phyloP scores from a whole-genome alignment of 2,329 filamentous ascomycete species.

The Cercospora sojina region DNA sequence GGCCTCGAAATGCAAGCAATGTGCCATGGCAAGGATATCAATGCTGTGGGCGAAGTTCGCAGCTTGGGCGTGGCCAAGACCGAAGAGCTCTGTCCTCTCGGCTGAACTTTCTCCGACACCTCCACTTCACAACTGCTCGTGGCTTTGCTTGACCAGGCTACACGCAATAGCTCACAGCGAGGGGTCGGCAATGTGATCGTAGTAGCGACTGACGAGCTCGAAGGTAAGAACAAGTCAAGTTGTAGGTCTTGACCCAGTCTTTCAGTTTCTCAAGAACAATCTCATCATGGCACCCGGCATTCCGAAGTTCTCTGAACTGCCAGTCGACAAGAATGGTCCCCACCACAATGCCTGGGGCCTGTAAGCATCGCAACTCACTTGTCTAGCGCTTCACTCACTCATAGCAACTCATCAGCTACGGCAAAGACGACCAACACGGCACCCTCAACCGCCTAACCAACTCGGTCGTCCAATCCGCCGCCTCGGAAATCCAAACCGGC shows the following conservation, averaged over 20 bases:
- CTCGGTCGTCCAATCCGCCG: constrained; percentile 51
- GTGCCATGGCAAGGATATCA: background rate
- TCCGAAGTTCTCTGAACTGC: constrained; percentile 51
- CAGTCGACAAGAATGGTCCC: constrained; percentile 50
- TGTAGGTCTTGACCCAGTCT: background rate
- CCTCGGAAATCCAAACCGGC: constrained; percentile 56
- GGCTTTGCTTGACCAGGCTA: constrained; percentile 1
- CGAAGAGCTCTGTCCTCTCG: background rate
- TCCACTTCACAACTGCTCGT: background rate
- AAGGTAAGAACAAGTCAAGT: background rate
- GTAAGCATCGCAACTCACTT: constrained; percentile 22
- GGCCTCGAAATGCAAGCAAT: background rate
- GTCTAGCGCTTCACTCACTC: constrained; percentile 24
- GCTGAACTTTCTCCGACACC: constrained; percentile 5
- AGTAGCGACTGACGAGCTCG: background rate
- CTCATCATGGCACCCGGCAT: constrained; percentile 33
- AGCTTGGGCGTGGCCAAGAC: background rate
- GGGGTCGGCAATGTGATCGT: background rate
- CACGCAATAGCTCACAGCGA: background rate
- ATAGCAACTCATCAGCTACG: constrained; percentile 50
- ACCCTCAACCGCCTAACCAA: constrained; percentile 61
- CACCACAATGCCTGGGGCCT: constrained; percentile 40
- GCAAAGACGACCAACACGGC: constrained; percentile 58
- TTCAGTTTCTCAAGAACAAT: background rate
- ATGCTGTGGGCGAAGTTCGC: background rate